Evolutionary conservation across 108 stramenopile species (phyloP).

Genomic region (Chaetoceros tenuissimus): DNA sequence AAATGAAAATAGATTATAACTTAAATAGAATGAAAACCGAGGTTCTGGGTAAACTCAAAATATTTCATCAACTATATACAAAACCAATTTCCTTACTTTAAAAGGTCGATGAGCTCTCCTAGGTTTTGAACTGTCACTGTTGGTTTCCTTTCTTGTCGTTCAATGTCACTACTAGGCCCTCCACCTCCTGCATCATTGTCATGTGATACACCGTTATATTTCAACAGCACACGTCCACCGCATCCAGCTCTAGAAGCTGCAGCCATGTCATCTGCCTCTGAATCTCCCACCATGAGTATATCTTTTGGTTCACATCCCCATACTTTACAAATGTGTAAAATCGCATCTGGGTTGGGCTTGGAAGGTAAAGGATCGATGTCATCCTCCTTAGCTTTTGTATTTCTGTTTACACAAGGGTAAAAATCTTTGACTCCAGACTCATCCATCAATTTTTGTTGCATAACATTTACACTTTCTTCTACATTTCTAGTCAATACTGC

Average conservation of each 20-base stretch:
- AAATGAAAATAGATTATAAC: too few species aligned
- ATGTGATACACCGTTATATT: too few species aligned
- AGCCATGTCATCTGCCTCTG: constrained; percentile 20
- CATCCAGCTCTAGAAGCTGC: constrained; percentile 34
- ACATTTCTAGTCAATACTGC: constrained; percentile 28
- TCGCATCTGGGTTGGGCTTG: constrained; percentile 29
- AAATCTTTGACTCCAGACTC: constrained; percentile 13
- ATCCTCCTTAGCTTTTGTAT: constrained; percentile 4
- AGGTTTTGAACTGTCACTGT: neutral
- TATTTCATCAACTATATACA: neutral
- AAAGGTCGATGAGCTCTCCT: neutral
- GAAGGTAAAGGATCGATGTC: constrained; percentile 11
- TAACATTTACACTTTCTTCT: constrained; percentile 12
- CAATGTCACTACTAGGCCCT: neutral
- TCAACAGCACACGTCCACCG: constrained; percentile 22
- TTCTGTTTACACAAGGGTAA: constrained; percentile 21
- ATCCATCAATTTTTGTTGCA: constrained; percentile 9
- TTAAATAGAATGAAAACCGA: too few species aligned
- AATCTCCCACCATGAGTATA: constrained; percentile 36
- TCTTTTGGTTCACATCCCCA: constrained; percentile 22
- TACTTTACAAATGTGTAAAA: constrained; percentile 22
- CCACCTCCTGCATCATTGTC: constrained; percentile 3
- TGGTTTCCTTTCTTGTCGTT: neutral
- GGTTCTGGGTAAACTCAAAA: too few species aligned
- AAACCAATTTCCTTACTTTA: neutral